These are phyloP conservation scores for Ceratobasidium sp. DNA, from an alignment of 1,284 basidiomycete genomes.

Conservation along the genomic window DNA sequence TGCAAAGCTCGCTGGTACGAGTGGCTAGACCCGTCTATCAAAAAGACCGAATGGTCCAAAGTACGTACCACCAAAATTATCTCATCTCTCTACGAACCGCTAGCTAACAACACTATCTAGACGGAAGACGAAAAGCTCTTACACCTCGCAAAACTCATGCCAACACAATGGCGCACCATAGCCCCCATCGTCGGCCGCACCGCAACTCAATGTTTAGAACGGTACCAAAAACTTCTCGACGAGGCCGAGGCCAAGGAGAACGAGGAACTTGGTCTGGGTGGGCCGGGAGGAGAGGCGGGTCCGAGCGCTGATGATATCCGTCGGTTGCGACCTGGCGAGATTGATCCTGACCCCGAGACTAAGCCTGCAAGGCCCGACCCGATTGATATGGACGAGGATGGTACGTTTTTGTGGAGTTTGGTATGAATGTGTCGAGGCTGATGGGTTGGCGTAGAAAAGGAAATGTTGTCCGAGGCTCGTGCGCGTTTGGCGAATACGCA, in stretches of 20 bases:
- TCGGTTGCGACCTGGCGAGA: slow-evolving; percentile 92
- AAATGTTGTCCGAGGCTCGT: slow-evolving; percentile 99
- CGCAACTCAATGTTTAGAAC: slow-evolving; percentile 97
- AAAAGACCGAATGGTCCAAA: slow-evolving; percentile 99
- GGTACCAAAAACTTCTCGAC: slow-evolving; percentile 97
- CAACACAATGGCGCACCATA: slow-evolving; percentile 99
- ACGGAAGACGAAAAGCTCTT: slow-evolving; percentile 98
- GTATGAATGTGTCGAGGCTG: background rate
- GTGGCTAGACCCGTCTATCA: slow-evolving; percentile 99
- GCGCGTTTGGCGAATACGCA: slow-evolving; percentile 99
- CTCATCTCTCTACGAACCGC: slow-evolving; percentile 2
- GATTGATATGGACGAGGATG: slow-evolving; percentile 99
- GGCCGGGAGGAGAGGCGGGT: slow-evolving; percentile 79
- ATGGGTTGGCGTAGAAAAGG: slow-evolving; percentile 79
- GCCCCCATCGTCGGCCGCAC: slow-evolving; percentile 99
- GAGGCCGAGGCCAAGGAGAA: slow-evolving; percentile 97
- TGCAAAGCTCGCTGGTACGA: slow-evolving; percentile 99
- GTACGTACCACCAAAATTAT: slow-evolving; percentile 59
- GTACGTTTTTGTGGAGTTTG: slow-evolving; percentile 59
- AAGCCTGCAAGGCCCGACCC: slow-evolving; percentile 98
- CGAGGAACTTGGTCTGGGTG: slow-evolving; percentile 90
- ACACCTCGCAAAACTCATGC: slow-evolving; percentile 98
- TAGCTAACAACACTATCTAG: slow-evolving; percentile 57
- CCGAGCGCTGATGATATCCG: slow-evolving; percentile 93
- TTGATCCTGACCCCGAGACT: slow-evolving; percentile 99